These are phyloP conservation scores for Ramaria sp. DNA, from an alignment of 768 basidiomycete species.

Conservation along the genomic window DNA sequence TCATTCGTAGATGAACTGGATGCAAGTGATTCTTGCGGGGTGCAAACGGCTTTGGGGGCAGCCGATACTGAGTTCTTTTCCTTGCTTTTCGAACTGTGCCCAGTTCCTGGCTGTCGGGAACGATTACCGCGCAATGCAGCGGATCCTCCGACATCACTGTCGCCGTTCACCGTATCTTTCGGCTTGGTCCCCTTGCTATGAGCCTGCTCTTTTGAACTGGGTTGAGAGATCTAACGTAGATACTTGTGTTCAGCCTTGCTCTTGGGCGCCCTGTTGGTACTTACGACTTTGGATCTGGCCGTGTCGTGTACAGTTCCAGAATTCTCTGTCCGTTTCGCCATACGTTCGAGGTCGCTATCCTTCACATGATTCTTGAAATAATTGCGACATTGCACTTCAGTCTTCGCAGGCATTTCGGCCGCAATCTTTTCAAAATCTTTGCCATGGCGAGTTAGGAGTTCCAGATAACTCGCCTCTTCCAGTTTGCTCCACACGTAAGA, in stretches of 20 bases:
- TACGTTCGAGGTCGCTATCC: conserved; percentile 16
- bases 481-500: conserved; percentile 8
- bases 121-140: no score
- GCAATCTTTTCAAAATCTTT: conserved; percentile 62
- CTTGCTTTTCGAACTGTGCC: no score
- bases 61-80: no score
- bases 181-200: background rate
- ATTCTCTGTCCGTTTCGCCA: conserved; percentile 4
- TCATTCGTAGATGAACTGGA: no score
- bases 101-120: no score
- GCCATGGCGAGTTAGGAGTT: conserved; percentile 50
- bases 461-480: conserved; percentile 18
- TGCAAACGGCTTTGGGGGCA: no score
- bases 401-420: conserved; percentile 42
- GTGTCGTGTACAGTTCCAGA: background rate
- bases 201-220: background rate
- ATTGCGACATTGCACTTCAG: conserved; percentile 24
- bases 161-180: background rate
- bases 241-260: background rate
- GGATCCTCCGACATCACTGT: background rate
- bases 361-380: conserved; percentile 18
- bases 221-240: background rate
- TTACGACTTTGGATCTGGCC: background rate
- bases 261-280: background rate
- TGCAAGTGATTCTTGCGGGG: no score